Percentiles rank a stretch among this genome's conserved stretches.
Evolutionary conservation across 441 rosid species (phyloP).

Genomic region (Adansonia gregorii): DNA sequence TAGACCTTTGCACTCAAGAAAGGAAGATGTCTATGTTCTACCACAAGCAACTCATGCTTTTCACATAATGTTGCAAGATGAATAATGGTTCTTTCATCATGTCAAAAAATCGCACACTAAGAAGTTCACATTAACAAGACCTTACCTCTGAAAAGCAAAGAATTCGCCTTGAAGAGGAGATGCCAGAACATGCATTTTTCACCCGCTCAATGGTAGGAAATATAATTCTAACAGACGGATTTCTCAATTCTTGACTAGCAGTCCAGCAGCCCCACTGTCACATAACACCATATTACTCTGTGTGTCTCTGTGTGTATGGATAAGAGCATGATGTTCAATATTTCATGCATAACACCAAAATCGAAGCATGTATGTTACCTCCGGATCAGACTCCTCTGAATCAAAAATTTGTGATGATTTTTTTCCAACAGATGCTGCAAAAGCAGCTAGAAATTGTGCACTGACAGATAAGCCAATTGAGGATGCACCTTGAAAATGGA

Average conservation of each 20-base stretch:
- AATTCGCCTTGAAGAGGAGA: slow-evolving; percentile 57
- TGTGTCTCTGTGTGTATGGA: not conserved
- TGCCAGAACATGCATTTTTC: not conserved
- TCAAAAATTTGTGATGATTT: slow-evolving; percentile 56
- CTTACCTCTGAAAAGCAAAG: slow-evolving; percentile 95
- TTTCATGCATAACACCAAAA: slow-evolving; percentile 23
- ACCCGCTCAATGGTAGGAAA: slow-evolving; percentile 46
- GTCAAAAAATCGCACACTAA: not conserved
- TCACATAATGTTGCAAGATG: not conserved
- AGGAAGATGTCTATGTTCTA: slow-evolving; percentile 1
- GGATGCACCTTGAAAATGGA: slow-evolving; percentile 64
- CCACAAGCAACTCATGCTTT: not conserved
- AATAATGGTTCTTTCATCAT: not conserved
- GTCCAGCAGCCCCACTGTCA: slow-evolving; percentile 97
- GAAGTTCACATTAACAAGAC: not conserved
- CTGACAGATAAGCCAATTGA: slow-evolving; percentile 79
- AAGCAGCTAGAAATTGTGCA: slow-evolving; percentile 77
- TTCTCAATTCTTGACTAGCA: slow-evolving; percentile 74
- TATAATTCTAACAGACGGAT: slow-evolving; percentile 71
- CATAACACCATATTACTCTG: slow-evolving; percentile 29
- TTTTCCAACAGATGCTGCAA: slow-evolving; percentile 87
- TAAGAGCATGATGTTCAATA: slow-evolving; percentile 18
- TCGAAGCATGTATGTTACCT: slow-evolving; percentile 47
- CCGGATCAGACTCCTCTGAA: slow-evolving; percentile 96
- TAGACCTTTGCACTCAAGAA: slow-evolving; percentile 13